Evolutionary conservation across 2,329 filamentous ascomycete species (phyloP).

Genomic region (Exophiala xenobiotica): DNA sequence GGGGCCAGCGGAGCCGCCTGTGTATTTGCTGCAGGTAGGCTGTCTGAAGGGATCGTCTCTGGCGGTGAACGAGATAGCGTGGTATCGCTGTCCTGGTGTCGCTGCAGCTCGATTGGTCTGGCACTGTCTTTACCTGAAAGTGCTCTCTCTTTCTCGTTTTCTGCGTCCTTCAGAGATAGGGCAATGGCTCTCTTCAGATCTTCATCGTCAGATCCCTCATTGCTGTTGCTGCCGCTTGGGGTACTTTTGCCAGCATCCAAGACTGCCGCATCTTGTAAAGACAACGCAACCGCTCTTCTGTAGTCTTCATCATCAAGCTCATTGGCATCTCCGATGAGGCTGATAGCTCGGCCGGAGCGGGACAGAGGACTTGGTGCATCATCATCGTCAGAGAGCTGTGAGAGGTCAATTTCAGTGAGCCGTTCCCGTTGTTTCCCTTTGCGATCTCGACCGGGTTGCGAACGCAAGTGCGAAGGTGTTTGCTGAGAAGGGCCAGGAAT

Average conservation of each 20-base stretch:
- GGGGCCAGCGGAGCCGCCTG: not conserved
- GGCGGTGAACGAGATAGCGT: not conserved
- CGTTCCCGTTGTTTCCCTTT: constrained; percentile 9
- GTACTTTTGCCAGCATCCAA: not conserved
- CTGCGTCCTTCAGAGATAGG: not conserved
- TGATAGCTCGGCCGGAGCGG: not conserved
- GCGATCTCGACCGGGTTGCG: not conserved
- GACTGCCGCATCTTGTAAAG: constrained; percentile 28
- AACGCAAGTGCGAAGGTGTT: not conserved
- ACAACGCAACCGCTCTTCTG: constrained; percentile 34
- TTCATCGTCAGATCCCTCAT: too few species aligned
- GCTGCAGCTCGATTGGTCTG: too few species aligned
- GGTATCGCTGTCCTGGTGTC: not conserved
- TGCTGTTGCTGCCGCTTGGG: not conserved
- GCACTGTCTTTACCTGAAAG: too few species aligned
- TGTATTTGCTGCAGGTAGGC: not conserved
- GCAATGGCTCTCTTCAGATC: too few species aligned
- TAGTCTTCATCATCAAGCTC: constrained; percentile 37
- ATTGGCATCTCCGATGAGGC: constrained; percentile 2
- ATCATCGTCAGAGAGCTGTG: constrained; percentile 10
- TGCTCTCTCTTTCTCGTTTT: not conserved
- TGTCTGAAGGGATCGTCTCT: not conserved
- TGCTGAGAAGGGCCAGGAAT: not conserved
- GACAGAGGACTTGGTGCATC: too few species aligned
- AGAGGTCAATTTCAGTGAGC: constrained; percentile 13